A percentile compares a stretch with the other conserved stretches of the same genome.
Evolutionary conservation across 2,329 filamentous ascomycete species (phyloP).

Genomic region (Thielaviopsis musarum): DNA sequence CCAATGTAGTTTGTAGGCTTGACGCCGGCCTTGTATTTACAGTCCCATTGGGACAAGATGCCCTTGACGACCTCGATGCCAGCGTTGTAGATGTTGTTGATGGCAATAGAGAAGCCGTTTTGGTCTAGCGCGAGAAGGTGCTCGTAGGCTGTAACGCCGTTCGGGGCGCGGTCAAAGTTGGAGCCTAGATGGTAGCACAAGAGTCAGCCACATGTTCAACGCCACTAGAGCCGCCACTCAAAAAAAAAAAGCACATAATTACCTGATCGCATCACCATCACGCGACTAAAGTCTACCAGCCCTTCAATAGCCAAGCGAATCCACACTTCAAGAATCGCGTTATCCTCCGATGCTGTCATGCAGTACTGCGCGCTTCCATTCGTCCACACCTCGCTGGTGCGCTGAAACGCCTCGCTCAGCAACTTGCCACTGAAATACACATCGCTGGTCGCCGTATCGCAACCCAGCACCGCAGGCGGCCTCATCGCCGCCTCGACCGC

Average conservation of each 20-base stretch:
- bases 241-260: slow-evolving; percentile 11
- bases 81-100: slow-evolving; percentile 49
- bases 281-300: slow-evolving; percentile 46
- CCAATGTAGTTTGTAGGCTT: slow-evolving; percentile 48
- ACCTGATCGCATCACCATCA: slow-evolving; percentile 51
- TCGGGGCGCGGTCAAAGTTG: slow-evolving; percentile 55
- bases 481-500: slow-evolving; percentile 26
- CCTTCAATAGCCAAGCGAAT: slow-evolving; percentile 39
- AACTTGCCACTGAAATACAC: slow-evolving; percentile 51
- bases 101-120: slow-evolving; percentile 45
- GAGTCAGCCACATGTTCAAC: not conserved
- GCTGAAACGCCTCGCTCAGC: slow-evolving; percentile 46
- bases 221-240: not conserved
- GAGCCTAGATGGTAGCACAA: slow-evolving; percentile 25
- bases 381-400: slow-evolving; percentile 45
- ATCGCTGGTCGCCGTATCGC: slow-evolving; percentile 53
- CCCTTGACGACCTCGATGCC: slow-evolving; percentile 49
- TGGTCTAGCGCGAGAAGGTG: slow-evolving; percentile 45
- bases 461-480: slow-evolving; percentile 40
- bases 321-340: slow-evolving; percentile 48
- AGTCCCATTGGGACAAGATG: slow-evolving; percentile 44
- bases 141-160: slow-evolving; percentile 34
- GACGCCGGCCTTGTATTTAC: slow-evolving; percentile 39
- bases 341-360: slow-evolving; percentile 58
- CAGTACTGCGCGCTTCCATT: slow-evolving; percentile 54